Conservation (phyloP, 106 monocot genomes). For the Acanthochlamys bracteata region DNA sequence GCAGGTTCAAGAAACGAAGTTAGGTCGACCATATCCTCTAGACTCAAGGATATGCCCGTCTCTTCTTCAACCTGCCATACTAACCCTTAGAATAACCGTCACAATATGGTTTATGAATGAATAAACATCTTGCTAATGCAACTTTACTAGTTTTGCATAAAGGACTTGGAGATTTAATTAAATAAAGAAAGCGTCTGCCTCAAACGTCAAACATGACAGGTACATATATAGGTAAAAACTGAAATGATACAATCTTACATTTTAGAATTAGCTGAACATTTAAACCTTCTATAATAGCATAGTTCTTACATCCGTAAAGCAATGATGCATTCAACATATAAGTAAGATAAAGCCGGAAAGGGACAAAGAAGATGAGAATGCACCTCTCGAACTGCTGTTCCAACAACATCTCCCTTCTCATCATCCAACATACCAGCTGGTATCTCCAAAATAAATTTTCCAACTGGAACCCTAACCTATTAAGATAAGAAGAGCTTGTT, state of each 20-base stretch:
- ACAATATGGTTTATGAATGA: background rate
- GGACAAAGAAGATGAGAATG: background rate
- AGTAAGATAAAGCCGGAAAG: background rate
- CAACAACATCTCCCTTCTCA: constrained; percentile 63
- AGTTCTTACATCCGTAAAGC: no score
- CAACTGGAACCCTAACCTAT: constrained; percentile 93
- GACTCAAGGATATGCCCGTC: constrained; percentile 62
- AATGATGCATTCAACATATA: no score
- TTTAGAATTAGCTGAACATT: no score
- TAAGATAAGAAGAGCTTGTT: no score
- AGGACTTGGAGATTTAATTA: no score
- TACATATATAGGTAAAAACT: no score
- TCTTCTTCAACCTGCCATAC: constrained; percentile 92
- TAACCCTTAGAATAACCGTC: constrained; percentile 3
- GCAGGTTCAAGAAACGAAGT: constrained; percentile 81
- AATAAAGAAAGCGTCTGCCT: no score
- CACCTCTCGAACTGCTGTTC: constrained; percentile 96
- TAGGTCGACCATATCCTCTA: constrained; percentile 78
- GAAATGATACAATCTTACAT: no score
- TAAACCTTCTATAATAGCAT: no score
- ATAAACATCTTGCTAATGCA: no score
- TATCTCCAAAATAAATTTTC: constrained; percentile 73
- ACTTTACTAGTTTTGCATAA: no score
- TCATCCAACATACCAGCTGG: constrained; percentile 98
- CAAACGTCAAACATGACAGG: no score